Evolutionary conservation across 495 filamentous ascomycete genomes (phyloP), one percentile per base, ranked within the genome.

Genomic region (Clohesyomyces aquaticus): DNA sequence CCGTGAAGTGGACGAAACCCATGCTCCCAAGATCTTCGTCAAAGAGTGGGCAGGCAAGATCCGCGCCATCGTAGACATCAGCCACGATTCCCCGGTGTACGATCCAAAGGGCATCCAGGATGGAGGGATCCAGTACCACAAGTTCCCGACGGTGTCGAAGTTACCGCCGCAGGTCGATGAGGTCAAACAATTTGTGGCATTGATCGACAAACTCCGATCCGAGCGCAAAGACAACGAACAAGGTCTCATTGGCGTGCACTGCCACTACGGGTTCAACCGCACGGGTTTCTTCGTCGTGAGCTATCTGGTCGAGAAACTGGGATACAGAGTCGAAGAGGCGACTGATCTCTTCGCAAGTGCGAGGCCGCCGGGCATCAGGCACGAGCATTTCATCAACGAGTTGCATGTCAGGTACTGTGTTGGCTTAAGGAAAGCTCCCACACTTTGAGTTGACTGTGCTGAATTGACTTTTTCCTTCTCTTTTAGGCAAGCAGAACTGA

Each of bases 181-280:
- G 71, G 86, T 92, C 25, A 77, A 81, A 27, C 81, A 80, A 14
- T 98, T 98, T 74, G 86, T 96, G 64, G 79, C 79, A 22, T 78
- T 96, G 3, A 85, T 96, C 6, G 92, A 96, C 70, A 77, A 81
- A 45, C 79, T 95, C 27, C 77, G 77, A 48, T 72, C 68, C 23
- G 4, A 32, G 2, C 26, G 23, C 18, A 29, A 75, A 79, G 64
- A 70, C 73, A 38, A 38, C 3, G 25, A 23, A 19, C 10, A 50
- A 25, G 74, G 71, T 9, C 76, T 82, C 14, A 81, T 97, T 48
- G 93, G 88, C 12, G 91, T 96, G 0, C 93, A 98, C 72, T 97
- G 93, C 70, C 93, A 98, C 69, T 97, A 98, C 65, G 93, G 93
- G 0, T 96, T 91, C 77, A 96, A 96, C 71, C 84, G 91, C 32